Evolutionary conservation across 352 stramenopile species (phyloP).

Genomic region (Hyaloperonospora brassicae): DNA sequence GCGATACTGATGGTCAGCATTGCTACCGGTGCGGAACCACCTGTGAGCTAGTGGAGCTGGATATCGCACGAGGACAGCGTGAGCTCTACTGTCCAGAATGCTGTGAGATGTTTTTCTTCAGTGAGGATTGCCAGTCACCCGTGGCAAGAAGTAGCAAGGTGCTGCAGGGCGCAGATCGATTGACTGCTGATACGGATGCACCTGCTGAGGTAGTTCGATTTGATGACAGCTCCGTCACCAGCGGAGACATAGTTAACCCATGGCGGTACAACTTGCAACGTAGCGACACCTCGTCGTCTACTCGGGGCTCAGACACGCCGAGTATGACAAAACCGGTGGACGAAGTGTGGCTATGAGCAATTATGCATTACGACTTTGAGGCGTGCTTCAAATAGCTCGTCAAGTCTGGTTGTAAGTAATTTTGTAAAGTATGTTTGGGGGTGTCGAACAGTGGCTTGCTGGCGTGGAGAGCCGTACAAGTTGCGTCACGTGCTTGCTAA

Average conservation of each 20-base stretch:
- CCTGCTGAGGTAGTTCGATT: constrained; percentile 50
- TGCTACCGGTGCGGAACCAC: constrained; percentile 52
- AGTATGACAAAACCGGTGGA: constrained; percentile 34
- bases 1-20: constrained; percentile 22
- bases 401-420: no score
- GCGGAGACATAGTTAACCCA: constrained; percentile 44
- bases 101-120: constrained; percentile 71
- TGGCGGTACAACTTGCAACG: constrained; percentile 40
- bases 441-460: no score
- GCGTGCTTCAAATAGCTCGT: no score
- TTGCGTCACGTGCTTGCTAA: no score
- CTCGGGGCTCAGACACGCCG: constrained; percentile 53
- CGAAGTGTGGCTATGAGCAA: constrained; percentile 44
- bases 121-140: constrained; percentile 27
- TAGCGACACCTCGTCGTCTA: constrained; percentile 37
- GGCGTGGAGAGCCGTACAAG: no score
- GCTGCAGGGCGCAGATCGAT: constrained; percentile 10
- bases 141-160: constrained; percentile 22
- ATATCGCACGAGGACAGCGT: constrained; percentile 31
- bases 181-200: constrained; percentile 27
- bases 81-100: constrained; percentile 68
- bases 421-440: no score
- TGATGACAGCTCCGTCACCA: constrained; percentile 54
- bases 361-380: no score
- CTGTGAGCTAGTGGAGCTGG: constrained; percentile 47